Percentiles rank a stretch among this genome's conserved stretches.
These are phyloP conservation scores for Barnettozyma sp. DNA, from an alignment of 805 yeast species.

Conservation along the genomic window DNA sequence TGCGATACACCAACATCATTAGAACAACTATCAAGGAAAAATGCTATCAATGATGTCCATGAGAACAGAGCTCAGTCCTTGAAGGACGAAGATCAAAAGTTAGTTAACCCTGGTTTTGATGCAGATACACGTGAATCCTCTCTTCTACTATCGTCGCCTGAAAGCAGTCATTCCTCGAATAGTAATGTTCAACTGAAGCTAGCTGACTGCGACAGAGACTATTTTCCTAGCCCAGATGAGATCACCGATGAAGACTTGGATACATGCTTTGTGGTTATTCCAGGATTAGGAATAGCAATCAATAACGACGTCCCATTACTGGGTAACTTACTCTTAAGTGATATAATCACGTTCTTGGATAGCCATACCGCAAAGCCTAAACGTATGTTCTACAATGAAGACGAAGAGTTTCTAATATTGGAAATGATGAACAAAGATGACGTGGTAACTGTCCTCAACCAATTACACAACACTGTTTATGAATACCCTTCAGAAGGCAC, in stretches of 20 bases:
- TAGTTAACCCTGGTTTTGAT: too few relatives aligned
- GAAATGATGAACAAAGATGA: constrained; percentile 1
- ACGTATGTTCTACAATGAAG: background rate
- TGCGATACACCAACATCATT: too few relatives aligned
- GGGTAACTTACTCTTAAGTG: background rate
- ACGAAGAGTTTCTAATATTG: background rate
- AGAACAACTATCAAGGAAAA: too few relatives aligned
- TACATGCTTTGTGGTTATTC: background rate
- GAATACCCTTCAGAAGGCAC: background rate
- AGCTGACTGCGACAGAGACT: background rate
- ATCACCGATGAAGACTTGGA: background rate
- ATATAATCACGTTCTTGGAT: background rate
- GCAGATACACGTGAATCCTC: too few relatives aligned
- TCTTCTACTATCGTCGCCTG: background rate
- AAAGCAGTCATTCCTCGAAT: background rate
- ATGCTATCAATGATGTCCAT: too few relatives aligned
- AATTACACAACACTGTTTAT: constrained; percentile 1
- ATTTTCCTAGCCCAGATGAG: background rate
- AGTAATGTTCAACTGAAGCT: background rate
- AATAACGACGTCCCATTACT: background rate
- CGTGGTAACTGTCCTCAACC: background rate
- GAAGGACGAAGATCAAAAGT: too few relatives aligned
- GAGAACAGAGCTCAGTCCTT: background rate
- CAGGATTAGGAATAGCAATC: background rate
- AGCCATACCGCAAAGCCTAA: background rate